Conservation (phyloP, 768 basidiomycete genomes). For the Lactarius pseudohatsudake region DNA sequence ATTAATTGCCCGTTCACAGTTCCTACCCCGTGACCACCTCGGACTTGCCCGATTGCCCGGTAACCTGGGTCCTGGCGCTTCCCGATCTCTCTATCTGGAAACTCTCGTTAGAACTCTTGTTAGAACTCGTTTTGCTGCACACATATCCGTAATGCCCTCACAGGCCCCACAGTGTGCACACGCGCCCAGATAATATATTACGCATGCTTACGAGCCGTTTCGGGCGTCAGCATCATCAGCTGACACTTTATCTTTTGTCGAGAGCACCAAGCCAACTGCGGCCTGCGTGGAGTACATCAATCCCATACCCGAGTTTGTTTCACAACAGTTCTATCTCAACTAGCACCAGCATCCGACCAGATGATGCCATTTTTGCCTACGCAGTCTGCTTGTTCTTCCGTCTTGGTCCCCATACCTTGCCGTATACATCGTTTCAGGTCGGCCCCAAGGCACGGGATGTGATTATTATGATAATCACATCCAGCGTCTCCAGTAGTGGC, state of each 20-base stretch:
- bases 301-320: conserved; percentile 4
- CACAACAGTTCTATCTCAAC: conserved; percentile 5
- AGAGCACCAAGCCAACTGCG: conserved; percentile 1
- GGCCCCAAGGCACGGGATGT: neutral
- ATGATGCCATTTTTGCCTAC: neutral
- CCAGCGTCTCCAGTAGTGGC: neutral
- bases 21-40: neutral
- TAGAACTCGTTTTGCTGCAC: conserved; percentile 1
- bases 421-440: neutral
- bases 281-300: conserved; percentile 13
- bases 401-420: neutral
- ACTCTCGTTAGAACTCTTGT: conserved; percentile 12
- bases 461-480: neutral
- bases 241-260: conserved; percentile 9
- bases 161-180: conserved; percentile 15
- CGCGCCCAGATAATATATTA: conserved; percentile 11
- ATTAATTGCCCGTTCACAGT: neutral
- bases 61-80: conserved; percentile 8
- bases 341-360: neutral
- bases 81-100: conserved; percentile 16
- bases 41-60: conserved; percentile 3
- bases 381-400: neutral
- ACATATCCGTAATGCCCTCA: conserved; percentile 9
- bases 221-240: conserved; percentile 17
- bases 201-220: conserved; percentile 8